Percentiles rank a stretch among this genome's conserved stretches.
These are phyloP conservation scores for Geotrichum fermentans DNA, from an alignment of 1,139 yeast genomes.

Conservation along the genomic window DNA sequence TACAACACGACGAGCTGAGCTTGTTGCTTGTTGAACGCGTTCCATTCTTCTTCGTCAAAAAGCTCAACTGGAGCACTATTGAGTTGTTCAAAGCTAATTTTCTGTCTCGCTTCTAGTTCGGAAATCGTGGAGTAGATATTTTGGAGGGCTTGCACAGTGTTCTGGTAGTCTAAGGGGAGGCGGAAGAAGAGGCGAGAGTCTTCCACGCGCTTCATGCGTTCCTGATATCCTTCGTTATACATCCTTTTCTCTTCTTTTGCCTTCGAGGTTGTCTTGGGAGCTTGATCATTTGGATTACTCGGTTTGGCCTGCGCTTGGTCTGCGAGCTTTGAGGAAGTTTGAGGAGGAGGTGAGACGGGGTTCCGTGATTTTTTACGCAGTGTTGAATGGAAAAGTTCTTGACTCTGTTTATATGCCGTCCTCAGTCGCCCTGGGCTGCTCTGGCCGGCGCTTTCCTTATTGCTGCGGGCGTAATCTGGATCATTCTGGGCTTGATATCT, in stretches of 20 bases:
- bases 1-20: conserved; percentile 13
- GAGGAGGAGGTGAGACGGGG: neutral
- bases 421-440: neutral
- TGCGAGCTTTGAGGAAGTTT: neutral
- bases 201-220: conserved; percentile 18
- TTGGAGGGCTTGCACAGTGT: conserved; percentile 10
- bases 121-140: conserved; percentile 6
- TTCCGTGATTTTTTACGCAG: neutral
- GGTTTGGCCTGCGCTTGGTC: neutral
- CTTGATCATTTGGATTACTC: neutral
- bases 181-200: conserved; percentile 10
- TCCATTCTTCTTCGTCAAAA: conserved; percentile 16
- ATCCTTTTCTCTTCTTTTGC: conserved; percentile 3
- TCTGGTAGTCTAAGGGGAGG: conserved; percentile 2
- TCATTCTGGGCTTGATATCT: neutral
- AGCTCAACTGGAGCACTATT: neutral
- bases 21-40: conserved; percentile 11
- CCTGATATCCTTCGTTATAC: conserved; percentile 18
- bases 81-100: neutral
- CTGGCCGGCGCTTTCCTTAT: neutral
- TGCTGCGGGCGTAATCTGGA: neutral
- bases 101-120: conserved; percentile 10
- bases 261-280: neutral
- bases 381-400: neutral
- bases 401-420: too few species aligned